Conservation (phyloP, 208 protist species). For the Wallacemonas collosoma region DNA sequence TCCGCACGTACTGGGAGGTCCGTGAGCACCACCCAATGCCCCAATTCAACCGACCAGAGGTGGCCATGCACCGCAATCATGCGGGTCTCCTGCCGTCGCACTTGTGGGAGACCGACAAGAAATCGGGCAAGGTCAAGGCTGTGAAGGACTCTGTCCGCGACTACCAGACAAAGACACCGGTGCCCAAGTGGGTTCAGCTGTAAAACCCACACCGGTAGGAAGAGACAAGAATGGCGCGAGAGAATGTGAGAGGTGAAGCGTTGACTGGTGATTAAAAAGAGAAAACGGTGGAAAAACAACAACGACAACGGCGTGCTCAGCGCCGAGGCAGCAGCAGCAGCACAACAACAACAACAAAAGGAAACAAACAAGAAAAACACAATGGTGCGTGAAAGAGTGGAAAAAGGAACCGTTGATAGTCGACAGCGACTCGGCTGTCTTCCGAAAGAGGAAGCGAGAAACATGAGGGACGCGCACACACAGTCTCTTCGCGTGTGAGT, state of each 20-base stretch:
- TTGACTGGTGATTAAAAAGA: neutral
- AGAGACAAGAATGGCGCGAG: no score
- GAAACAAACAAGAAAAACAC: constrained; percentile 10
- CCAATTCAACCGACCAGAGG: constrained; percentile 87
- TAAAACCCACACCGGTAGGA: constrained; percentile 18
- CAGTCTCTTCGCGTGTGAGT: no score
- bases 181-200: constrained; percentile 87
- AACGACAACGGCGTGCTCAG: neutral
- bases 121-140: constrained; percentile 88
- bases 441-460: no score
- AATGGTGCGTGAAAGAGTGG: neutral
- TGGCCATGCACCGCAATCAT: constrained; percentile 90
- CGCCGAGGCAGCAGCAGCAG: no score
- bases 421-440: no score
- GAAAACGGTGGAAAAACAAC: constrained; percentile 12
- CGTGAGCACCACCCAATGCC: constrained; percentile 90
- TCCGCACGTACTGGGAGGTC: constrained; percentile 91
- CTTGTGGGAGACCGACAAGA: constrained; percentile 91
- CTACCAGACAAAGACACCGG: constrained; percentile 84
- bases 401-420: neutral
- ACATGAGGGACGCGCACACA: no score
- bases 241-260: no score
- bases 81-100: constrained; percentile 79
- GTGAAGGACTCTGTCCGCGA: constrained; percentile 92
- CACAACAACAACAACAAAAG: neutral